Percentiles rank a stretch among this genome's conserved stretches.
phyloP scores from a whole-genome alignment of 1,139 yeast genomes.

The Yamadazyma conglobata region DNA sequence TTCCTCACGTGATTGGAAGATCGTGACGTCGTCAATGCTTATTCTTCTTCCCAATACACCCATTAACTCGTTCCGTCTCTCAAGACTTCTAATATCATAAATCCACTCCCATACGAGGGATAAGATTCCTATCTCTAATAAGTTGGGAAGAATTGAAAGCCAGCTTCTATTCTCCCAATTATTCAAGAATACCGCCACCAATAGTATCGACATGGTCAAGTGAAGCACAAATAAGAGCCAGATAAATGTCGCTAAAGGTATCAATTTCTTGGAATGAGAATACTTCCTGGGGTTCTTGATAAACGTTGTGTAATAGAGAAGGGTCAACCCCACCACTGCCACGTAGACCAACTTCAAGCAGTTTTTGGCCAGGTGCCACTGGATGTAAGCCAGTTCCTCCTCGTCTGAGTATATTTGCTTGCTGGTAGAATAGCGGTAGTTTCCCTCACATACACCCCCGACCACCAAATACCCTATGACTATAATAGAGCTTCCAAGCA shows the following conservation, averaged over 20 bases:
- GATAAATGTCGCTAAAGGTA: slow-evolving; percentile 41
- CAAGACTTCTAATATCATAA: slow-evolving; percentile 39
- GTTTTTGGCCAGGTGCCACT: slow-evolving; percentile 24
- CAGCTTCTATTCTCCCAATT: slow-evolving; percentile 36
- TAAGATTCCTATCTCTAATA: slow-evolving; percentile 37
- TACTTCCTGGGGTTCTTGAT: slow-evolving; percentile 31
- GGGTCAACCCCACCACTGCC: slow-evolving; percentile 24
- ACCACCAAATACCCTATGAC: slow-evolving; percentile 18
- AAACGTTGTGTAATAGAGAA: slow-evolving; percentile 28
- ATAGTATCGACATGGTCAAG: slow-evolving; percentile 27
- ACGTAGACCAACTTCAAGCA: slow-evolving; percentile 22
- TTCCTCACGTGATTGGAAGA: slow-evolving; percentile 16
- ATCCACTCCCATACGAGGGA: slow-evolving; percentile 54
- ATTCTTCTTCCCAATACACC: slow-evolving; percentile 50
- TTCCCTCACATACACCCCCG: slow-evolving; percentile 12
- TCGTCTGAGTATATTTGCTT: slow-evolving; percentile 1
- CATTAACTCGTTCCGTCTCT: slow-evolving; percentile 39
- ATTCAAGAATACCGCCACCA: slow-evolving; percentile 22
- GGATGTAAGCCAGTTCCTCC: slow-evolving; percentile 7
- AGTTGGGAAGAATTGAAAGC: slow-evolving; percentile 35
- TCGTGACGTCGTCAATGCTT: slow-evolving; percentile 35
- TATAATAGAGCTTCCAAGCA: slow-evolving; percentile 17
- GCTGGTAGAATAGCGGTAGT: slow-evolving; percentile 2
- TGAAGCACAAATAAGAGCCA: slow-evolving; percentile 32
- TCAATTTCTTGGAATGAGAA: slow-evolving; percentile 31